Percentiles rank a stretch among this genome's conserved stretches.
Conservation (phyloP, 202 grass and related monocot genomes). For the Cymbopogon flexuosus region DNA sequence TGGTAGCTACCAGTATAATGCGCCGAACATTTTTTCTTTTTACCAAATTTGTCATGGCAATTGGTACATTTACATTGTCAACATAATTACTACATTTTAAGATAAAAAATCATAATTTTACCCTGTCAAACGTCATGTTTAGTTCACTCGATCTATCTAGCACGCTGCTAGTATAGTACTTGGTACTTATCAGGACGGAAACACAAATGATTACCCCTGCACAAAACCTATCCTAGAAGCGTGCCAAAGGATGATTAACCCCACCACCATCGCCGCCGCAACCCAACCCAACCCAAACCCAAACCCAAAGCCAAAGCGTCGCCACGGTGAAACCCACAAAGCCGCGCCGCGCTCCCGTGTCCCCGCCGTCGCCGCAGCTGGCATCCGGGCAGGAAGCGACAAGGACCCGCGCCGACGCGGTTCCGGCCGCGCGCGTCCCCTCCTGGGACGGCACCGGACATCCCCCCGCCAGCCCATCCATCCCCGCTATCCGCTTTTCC, state of each 20-base stretch:
- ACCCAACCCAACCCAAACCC: background rate
- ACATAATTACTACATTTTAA: background rate
- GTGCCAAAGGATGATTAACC: background rate
- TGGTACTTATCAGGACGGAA: background rate
- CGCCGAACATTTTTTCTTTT: background rate
- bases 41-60: background rate
- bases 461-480: background rate
- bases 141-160: background rate
- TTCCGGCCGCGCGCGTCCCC: background rate
- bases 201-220: background rate
- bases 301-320: background rate
- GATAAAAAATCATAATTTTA: background rate
- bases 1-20: background rate
- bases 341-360: background rate
- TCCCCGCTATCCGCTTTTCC: background rate
- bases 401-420: constrained; percentile 23
- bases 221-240: background rate
- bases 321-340: background rate
- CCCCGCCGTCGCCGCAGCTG: background rate
- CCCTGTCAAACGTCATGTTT: background rate
- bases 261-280: background rate
- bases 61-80: background rate
- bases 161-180: background rate
- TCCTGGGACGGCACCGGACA: too few relatives aligned
- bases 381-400: constrained; percentile 32